Percentiles rank a stretch among this genome's conserved stretches.
These are phyloP conservation scores for Picea sitchensis DNA, from an alignment of 75 land plant species.

Conservation along the genomic window DNA sequence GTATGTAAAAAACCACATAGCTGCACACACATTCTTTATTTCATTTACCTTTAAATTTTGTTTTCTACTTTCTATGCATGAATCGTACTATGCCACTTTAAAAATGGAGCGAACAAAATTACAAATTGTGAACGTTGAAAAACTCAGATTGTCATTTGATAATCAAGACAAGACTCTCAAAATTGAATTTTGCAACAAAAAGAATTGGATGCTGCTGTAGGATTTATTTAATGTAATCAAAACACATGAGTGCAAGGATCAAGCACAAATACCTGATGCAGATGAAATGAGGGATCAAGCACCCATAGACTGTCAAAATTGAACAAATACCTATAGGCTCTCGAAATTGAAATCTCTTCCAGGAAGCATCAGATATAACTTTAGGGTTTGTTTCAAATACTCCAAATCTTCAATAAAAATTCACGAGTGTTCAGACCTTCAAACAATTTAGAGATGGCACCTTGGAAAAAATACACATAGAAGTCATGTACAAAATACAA, in stretches of 20 bases:
- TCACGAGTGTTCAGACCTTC: neutral
- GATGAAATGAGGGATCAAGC: neutral
- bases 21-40: too few species aligned
- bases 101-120: too few species aligned
- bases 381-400: too few species aligned
- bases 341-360: neutral
- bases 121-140: neutral
- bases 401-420: neutral
- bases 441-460: neutral
- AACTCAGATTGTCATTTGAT: neutral
- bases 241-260: neutral
- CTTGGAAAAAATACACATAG: neutral
- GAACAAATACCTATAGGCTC: neutral
- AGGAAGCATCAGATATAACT: neutral
- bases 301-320: neutral
- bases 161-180: neutral
- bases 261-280: neutral
- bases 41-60: too few species aligned
- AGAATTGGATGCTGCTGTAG: neutral
- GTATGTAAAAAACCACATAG: too few species aligned
- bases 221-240: neutral
- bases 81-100: too few species aligned
- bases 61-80: too few species aligned
- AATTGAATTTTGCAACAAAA: neutral
- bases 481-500: neutral